A percentile compares a stretch with the other conserved stretches of the same genome.
phyloP scores from a whole-genome alignment of 2,329 filamentous ascomycete genomes.

The Fusarium guadeloupense region DNA sequence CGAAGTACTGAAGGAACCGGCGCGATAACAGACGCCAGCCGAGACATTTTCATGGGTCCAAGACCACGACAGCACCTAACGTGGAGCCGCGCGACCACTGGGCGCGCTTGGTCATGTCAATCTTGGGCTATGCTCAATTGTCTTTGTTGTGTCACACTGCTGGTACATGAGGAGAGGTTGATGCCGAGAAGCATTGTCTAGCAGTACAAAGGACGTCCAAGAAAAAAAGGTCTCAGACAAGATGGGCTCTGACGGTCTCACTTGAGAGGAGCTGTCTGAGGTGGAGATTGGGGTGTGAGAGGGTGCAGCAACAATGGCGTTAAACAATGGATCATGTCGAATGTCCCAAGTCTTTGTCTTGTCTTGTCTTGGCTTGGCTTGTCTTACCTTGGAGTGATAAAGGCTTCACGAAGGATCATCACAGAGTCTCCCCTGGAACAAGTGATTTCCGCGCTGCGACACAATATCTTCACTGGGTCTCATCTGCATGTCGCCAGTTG shows the following conservation, averaged over 20 bases:
- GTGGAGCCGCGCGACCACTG: constrained; percentile 15
- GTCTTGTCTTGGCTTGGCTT: constrained; percentile 3
- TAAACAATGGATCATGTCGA: constrained; percentile 5
- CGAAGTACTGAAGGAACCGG: background rate
- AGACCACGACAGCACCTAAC: background rate
- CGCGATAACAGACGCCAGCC: constrained; percentile 24
- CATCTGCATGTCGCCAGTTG: constrained; percentile 22
- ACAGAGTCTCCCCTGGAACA: constrained; percentile 15
- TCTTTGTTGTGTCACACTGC: constrained; percentile 18
- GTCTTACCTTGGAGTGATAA: background rate
- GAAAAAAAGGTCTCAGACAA: constrained; percentile 27
- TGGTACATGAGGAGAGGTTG: constrained; percentile 16
- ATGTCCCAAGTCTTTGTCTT: constrained; percentile 1
- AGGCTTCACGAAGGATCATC: constrained; percentile 4
- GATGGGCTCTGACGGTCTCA: constrained; percentile 29
- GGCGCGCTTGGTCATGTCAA: constrained; percentile 5
- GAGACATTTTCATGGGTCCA: constrained; percentile 24
- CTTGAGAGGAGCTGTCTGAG: background rate
- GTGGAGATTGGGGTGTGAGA: constrained; percentile 22
- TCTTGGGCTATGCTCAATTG: constrained; percentile 2
- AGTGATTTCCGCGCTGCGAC: constrained; percentile 6
- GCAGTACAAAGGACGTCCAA: constrained; percentile 21
- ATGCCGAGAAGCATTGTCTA: constrained; percentile 30
- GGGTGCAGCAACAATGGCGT: constrained; percentile 5
- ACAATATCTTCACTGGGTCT: constrained; percentile 32